Evolutionary conservation across 2,329 filamentous ascomycete species (phyloP), one percentile per base, ranked within the genome.

Genomic region (Boeremia exigua): DNA sequence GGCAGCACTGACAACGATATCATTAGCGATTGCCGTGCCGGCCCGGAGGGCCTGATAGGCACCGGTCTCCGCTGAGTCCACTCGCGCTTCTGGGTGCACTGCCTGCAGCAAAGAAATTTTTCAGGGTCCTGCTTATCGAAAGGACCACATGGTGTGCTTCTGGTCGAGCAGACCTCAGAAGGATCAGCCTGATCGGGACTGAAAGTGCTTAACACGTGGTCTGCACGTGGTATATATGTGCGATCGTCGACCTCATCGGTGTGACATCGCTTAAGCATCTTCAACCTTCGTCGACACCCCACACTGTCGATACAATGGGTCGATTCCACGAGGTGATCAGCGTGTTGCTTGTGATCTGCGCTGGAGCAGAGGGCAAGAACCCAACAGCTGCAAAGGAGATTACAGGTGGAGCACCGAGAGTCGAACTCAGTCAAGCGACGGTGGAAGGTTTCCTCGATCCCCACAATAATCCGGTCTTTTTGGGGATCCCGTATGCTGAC

Each of bases 401-500:
- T 27, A 58, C 42, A 14, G 56, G 43, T 48, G 52, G 45, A 39
- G 46, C 45, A 10, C 61, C 59, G 2, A 51, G 46, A 33, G 61
- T 61, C 29, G 46, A 42, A 23, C 61, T 67, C 25, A 32, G 33
- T 19, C 56, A 63, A 49, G 61, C 58, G 11, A 56, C 51, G 17
- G 65, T 65, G 15, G 60, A 58, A 45, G 65, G 63, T 12, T 66
- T 63, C 38, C 39, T 54, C 34, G 63, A 66, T 48, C 44, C 53
- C 5, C 49, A 63, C 51, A 58, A 62, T 12, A 67, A 67, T 29
- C 56, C 62, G 0, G 65, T 67, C 4, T 67, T 66, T 29, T 50
- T 68, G 7, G 63, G 63, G 17, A 67, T 68, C 36, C 65, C 65
- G 12, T 68, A 67, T 43, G 65, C 65, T 17, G 63, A 58, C n/a